phyloP scores from a whole-genome alignment of 2,329 filamentous ascomycete genomes.

The Geoglossum cookeanum region DNA sequence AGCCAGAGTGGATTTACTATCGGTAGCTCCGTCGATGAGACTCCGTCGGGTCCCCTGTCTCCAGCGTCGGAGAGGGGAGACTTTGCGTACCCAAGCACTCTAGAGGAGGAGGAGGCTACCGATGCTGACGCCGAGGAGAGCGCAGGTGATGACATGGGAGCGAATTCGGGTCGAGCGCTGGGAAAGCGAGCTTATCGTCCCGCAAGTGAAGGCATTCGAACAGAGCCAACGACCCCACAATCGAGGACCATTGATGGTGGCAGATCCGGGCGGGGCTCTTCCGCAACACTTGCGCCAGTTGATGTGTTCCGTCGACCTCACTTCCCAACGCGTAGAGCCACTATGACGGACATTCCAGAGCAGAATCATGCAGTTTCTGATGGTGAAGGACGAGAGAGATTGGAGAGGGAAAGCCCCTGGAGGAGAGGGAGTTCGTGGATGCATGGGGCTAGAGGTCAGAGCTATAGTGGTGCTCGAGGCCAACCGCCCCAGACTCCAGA shows the following conservation, averaged over 20 bases:
- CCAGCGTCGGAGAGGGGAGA: constrained; percentile 30
- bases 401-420: constrained; percentile 35
- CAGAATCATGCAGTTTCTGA: constrained; percentile 52
- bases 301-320: constrained; percentile 26
- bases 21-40: constrained; percentile 20
- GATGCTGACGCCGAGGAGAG: constrained; percentile 75
- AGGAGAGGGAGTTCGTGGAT: constrained; percentile 42
- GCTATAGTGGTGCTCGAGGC: constrained; percentile 20
- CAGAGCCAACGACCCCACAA: constrained; percentile 46
- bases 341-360: constrained; percentile 38
- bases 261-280: neutral
- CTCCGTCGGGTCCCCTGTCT: constrained; percentile 22
- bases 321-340: constrained; percentile 43
- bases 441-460: constrained; percentile 24
- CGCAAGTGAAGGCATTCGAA: constrained; percentile 35
- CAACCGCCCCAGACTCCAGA: constrained; percentile 32
- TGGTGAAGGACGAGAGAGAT: constrained; percentile 49
- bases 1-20: constrained; percentile 28
- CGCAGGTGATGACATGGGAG: constrained; percentile 49
- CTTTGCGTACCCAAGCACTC: constrained; percentile 22
- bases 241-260: constrained; percentile 13
- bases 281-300: constrained; percentile 16
- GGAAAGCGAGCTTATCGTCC: constrained; percentile 15
- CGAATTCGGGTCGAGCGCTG: constrained; percentile 38
- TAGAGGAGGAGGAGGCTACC: constrained; percentile 36